phyloP scores from a whole-genome alignment of 1,284 basidiomycete species.

The Cutaneotrichosporon arboriforme region DNA sequence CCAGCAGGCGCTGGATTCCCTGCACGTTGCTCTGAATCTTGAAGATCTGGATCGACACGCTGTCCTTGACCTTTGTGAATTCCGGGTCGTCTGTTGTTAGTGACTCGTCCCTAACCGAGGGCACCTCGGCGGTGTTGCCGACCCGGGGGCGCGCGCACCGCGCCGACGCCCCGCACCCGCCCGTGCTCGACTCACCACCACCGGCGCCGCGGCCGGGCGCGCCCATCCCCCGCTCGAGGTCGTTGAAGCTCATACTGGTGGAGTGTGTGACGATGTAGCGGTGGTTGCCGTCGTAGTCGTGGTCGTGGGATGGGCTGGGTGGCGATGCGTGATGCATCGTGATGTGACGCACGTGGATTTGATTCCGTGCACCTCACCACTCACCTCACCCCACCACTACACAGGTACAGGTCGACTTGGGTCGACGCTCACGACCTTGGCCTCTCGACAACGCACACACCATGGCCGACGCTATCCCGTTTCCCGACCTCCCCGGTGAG shows the following conservation, averaged over 20 bases:
- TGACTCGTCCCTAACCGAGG: neutral
- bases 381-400: neutral
- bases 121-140: neutral
- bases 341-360: neutral
- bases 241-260: slow-evolving; percentile 52
- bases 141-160: too few species aligned
- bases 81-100: slow-evolving; percentile 28
- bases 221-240: slow-evolving; percentile 48
- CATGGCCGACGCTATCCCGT: slow-evolving; percentile 13
- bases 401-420: too few species aligned
- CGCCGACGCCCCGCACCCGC: neutral
- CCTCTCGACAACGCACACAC: slow-evolving; percentile 1
- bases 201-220: slow-evolving; percentile 29
- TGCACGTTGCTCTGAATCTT: slow-evolving; percentile 98
- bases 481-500: slow-evolving; percentile 24
- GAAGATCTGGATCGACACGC: slow-evolving; percentile 91
- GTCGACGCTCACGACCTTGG: too few species aligned
- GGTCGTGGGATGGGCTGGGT: too few species aligned
- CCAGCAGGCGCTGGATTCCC: slow-evolving; percentile 85
- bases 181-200: slow-evolving; percentile 19
- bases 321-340: too few species aligned
- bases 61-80: slow-evolving; percentile 74
- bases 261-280: too few species aligned
- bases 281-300: neutral
- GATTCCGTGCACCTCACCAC: neutral